These are phyloP conservation scores for Parathielavia appendiculata DNA, from an alignment of 495 filamentous ascomycete genomes.

Conservation along the genomic window DNA sequence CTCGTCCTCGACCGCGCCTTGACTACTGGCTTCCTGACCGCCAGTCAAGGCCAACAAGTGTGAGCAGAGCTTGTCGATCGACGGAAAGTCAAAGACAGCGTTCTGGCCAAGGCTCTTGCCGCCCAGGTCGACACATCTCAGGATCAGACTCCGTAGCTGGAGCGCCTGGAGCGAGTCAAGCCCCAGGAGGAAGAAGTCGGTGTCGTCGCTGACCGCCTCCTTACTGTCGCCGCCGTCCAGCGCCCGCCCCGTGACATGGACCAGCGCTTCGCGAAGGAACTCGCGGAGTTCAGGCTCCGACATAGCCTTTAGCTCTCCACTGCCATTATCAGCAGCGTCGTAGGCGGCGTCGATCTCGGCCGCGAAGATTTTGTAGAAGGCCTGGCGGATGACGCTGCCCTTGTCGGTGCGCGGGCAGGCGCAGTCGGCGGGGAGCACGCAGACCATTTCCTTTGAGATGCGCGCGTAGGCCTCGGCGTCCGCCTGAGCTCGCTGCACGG, in stretches of 20 bases:
- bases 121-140: neutral
- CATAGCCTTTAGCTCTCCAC: no score
- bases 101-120: neutral
- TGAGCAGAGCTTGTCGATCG: neutral
- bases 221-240: no score
- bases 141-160: slow-evolving; percentile 1
- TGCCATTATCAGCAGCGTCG: slow-evolving; percentile 29
- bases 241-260: neutral
- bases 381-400: slow-evolving; percentile 51
- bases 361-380: slow-evolving; percentile 44
- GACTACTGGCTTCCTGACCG: neutral
- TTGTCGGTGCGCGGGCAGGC: slow-evolving; percentile 51
- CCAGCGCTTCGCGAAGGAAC: neutral
- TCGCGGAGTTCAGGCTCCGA: neutral
- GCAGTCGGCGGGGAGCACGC: slow-evolving; percentile 34
- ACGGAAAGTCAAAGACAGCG: neutral
- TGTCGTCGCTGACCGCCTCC: slow-evolving; percentile 1
- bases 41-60: neutral
- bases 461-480: slow-evolving; percentile 40
- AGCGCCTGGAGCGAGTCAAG: slow-evolving; percentile 55
- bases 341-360: slow-evolving; percentile 47
- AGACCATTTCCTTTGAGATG: slow-evolving; percentile 48
- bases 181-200: slow-evolving; percentile 52
- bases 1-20: neutral
- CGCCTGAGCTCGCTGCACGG: neutral